Evolutionary conservation across 139 green algal genomes (phyloP).

Genomic region (Coccomyxa sp.): DNA sequence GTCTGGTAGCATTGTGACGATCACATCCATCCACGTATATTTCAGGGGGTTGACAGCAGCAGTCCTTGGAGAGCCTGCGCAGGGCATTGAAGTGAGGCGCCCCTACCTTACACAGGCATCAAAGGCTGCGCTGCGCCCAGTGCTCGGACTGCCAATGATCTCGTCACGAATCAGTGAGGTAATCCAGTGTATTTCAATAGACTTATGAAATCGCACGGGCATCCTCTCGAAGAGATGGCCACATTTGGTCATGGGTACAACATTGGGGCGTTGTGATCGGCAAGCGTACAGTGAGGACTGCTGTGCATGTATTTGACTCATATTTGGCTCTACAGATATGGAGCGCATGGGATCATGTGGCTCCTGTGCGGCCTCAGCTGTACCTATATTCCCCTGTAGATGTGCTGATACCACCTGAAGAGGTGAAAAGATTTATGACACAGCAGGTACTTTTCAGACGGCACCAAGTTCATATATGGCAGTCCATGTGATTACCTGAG

Average conservation of each 20-base stretch:
- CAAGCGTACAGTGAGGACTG: neutral
- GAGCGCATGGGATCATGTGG: constrained; percentile 11
- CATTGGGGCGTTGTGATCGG: neutral
- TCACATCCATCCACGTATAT: no score
- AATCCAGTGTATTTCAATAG: neutral
- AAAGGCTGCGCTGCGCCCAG: neutral
- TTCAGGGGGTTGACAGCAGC: constrained; percentile 27
- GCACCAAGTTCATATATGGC: neutral
- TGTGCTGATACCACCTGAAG: constrained; percentile 38
- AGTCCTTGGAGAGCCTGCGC: constrained; percentile 18
- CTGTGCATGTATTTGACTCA: neutral
- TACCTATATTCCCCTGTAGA: constrained; percentile 62
- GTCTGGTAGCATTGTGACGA: no score
- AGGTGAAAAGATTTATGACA: constrained; percentile 52
- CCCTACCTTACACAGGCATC: constrained; percentile 12
- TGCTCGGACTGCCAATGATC: constrained; percentile 18
- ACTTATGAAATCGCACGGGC: no score
- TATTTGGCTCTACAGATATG: constrained; percentile 8
- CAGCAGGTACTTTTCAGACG: constrained; percentile 32
- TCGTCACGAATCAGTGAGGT: constrained; percentile 22
- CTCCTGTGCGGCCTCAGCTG: constrained; percentile 52
- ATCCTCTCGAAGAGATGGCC: neutral
- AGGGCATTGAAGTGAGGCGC: constrained; percentile 13
- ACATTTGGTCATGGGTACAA: neutral
- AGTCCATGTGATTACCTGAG: neutral